Conservation (phyloP, 176 grass and related monocot genomes). For the Ampelocalamus luodianensis region DNA sequence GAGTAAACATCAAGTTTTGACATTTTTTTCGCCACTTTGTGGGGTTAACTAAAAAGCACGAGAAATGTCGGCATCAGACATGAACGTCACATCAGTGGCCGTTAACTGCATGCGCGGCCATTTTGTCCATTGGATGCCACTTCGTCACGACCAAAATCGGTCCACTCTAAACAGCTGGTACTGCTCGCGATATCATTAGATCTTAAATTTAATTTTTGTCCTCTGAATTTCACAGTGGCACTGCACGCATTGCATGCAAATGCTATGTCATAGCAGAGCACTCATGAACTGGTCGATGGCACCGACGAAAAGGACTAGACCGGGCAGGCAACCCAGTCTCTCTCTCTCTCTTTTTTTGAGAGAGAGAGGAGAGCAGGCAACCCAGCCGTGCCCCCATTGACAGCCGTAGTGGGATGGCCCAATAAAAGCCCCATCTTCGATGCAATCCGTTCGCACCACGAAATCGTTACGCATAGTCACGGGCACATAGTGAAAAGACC, state of each 20-base stretch:
- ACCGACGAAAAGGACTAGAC: slow-evolving; percentile 48
- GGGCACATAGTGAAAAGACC: too few relatives aligned
- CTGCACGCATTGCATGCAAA: slow-evolving; percentile 34
- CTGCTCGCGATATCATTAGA: neutral
- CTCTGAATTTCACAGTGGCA: neutral
- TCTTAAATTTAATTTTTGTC: slow-evolving; percentile 19
- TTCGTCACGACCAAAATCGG: slow-evolving; percentile 2
- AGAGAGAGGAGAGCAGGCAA: neutral
- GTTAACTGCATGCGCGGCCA: slow-evolving; percentile 39
- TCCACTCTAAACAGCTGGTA: neutral
- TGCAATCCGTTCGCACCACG: neutral
- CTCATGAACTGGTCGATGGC: slow-evolving; percentile 18
- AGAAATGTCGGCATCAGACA: neutral
- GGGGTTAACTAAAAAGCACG: slow-evolving; percentile 11
- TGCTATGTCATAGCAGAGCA: neutral
- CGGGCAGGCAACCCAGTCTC: slow-evolving; percentile 10
- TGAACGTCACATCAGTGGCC: slow-evolving; percentile 39
- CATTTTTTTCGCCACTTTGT: neutral
- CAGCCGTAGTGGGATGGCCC: slow-evolving; percentile 41
- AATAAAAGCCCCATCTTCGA: slow-evolving; percentile 42
- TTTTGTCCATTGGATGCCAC: slow-evolving; percentile 21
- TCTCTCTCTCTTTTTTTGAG: too few relatives aligned
- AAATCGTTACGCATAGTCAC: neutral
- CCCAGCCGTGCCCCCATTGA: slow-evolving; percentile 35
- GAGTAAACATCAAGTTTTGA: slow-evolving; percentile 37